Evolutionary conservation across 1,284 basidiomycete species (phyloP), one percentile per base, ranked within the genome.

Genomic region (Puccinia polysora): DNA sequence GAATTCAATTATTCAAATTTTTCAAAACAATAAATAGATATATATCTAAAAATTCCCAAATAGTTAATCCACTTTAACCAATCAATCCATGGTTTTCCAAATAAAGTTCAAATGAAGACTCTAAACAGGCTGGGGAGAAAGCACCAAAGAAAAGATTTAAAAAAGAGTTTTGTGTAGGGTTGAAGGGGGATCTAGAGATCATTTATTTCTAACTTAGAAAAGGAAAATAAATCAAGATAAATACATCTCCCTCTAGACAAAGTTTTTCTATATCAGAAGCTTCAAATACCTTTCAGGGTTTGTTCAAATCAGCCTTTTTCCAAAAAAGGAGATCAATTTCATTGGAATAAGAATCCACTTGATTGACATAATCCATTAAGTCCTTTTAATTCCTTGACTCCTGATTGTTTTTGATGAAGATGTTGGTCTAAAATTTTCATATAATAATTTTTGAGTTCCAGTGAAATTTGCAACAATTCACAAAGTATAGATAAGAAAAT

Each of bases 141-240:
- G n/a, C n/a, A n/a, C n/a, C n/a, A n/a, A n/a, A n/a, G n/a, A n/a
- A n/a, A n/a, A n/a, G n/a, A n/a, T n/a, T n/a, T n/a, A n/a, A n/a
- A n/a, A n/a, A n/a, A n/a, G n/a, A n/a, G n/a, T n/a, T n/a, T n/a
- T n/a, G n/a, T n/a, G n/a, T n/a, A n/a, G n/a, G n/a, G n/a, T n/a
- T n/a, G n/a, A n/a, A n/a, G n/a, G n/a, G n/a, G n/a, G n/a, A n/a
- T n/a, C n/a, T n/a, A n/a, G n/a, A n/a, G n/a, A n/a, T n/a, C n/a
- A n/a, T n/a, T n/a, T n/a, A n/a, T n/a, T n/a, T n/a, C n/a, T n/a
- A n/a, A n/a, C n/a, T n/a, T 32, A 63, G 32, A 52, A 52, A 68
- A 47, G 65, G 65, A 7, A 68, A 68, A 34, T 68, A 52, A 20
- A 45, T 59, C 30, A 68, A 36, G 23, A 68, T 68, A 34, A 68